A percentile compares a stretch with the other conserved stretches of the same genome.
These are phyloP conservation scores for Pseudonitzschia pungens DNA, from an alignment of 108 stramenopile species.

Conservation along the genomic window DNA sequence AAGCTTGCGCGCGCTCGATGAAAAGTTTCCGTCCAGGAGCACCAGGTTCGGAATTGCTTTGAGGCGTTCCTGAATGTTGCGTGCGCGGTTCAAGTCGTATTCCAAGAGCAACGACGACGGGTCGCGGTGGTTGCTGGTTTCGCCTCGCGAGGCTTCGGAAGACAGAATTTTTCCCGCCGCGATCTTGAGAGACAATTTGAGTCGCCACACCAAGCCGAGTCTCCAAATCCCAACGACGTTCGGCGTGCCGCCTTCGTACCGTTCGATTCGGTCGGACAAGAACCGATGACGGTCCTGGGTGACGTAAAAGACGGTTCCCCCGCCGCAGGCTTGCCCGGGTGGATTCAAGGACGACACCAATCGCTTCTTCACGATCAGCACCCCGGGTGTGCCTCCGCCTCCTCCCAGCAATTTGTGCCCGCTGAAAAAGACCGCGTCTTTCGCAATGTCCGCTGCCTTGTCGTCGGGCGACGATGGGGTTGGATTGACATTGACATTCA, in stretches of 20 bases:
- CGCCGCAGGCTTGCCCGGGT: conserved; percentile 65
- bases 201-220: conserved; percentile 80
- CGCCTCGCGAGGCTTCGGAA: not conserved
- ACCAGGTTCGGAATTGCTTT: conserved; percentile 74
- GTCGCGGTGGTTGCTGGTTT: not conserved
- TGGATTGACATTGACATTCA: conserved; percentile 91
- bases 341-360: conserved; percentile 77
- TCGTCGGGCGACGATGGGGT: conserved; percentile 45
- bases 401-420: conserved; percentile 86
- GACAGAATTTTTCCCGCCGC: conserved; percentile 13
- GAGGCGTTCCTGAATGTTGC: conserved; percentile 44
- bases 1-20: conserved; percentile 36
- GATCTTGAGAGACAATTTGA: conserved; percentile 71
- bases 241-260: conserved; percentile 99
- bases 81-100: conserved; percentile 67
- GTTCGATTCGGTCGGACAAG: conserved; percentile 90
- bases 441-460: conserved; percentile 55
- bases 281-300: conserved; percentile 89
- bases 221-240: conserved; percentile 90
- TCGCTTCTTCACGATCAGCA: conserved; percentile 85
- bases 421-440: conserved; percentile 84
- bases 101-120: conserved; percentile 33
- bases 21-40: conserved; percentile 53
- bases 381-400: conserved; percentile 82
- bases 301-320: conserved; percentile 99